Base-by-base conservation (phyloP, 2,329 filamentous ascomycete genomes). In the Alternaria sp. region DNA sequence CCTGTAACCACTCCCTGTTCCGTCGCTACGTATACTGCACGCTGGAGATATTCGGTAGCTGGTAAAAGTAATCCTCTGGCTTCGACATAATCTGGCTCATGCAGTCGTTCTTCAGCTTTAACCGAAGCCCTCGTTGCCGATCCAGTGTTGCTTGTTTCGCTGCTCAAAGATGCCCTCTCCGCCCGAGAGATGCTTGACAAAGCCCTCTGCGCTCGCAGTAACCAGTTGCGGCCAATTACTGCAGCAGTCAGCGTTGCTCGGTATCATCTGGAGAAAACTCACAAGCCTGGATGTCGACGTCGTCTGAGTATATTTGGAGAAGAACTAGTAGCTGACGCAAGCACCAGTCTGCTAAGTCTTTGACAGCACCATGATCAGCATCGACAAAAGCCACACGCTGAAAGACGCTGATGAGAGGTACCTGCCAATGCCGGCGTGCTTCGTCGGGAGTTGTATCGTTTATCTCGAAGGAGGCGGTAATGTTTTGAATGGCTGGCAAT, bases 161-260 rank as follows among this genome's bases (percentile, higher is more conserved):
- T 81, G 53, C 70, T 74, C 8, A 75, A 79, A 10, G 80, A 80
- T 32, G 77, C 75, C 57, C 75, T 74, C 47, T 85, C 85, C 47
- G 81, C 74, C 13, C 74, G 77, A 59, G 85, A 81, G 61, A 87
- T 86, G 57, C 80, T 81, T 30, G 83, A 79, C 21, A 87, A 75
- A 32, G 78, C 79, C 60, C 79, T 81, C 67, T 87, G 85, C n/a
- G 85, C 82, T 69, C 82, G 83, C 46, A 81, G 78, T 2, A 86
- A 78, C 85, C 85, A 87, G 47, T 83, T 82, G 25, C 81, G 77
- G 17, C 84, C 85, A 19, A 86, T 76, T 4, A 84, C 85, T 84
- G 67, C 40, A 30, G n/a, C 49, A 54, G 59, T 57, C 9, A 54
- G 55, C 21, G 28, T 19, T 12, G n/a, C 23, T 45, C n/a, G 13